Percentiles rank a stretch among this genome's conserved stretches.
Evolutionary conservation across 1,139 yeast genomes (phyloP).

Genomic region (Geotrichum histeridarum): DNA sequence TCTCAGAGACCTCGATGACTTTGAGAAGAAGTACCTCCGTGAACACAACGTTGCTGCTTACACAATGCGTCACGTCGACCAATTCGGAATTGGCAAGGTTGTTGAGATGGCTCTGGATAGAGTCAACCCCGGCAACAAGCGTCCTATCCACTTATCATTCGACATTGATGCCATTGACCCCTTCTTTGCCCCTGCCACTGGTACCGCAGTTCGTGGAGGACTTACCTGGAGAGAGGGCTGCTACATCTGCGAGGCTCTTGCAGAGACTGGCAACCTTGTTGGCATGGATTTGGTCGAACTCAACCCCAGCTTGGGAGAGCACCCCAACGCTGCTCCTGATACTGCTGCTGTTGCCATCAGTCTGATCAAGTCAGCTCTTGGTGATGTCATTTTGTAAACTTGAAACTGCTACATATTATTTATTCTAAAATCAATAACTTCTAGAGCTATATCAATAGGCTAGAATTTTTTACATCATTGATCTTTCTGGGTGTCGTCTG

Average conservation of each 20-base stretch:
- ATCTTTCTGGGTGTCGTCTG: no score
- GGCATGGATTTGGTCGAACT: slow-evolving; percentile 92
- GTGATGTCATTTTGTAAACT: slow-evolving; percentile 53
- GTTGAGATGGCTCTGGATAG: slow-evolving; percentile 84
- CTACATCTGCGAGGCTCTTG: slow-evolving; percentile 85
- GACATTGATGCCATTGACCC: slow-evolving; percentile 98
- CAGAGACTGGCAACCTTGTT: slow-evolving; percentile 80
- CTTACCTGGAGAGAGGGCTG: slow-evolving; percentile 90
- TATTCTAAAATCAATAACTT: no score
- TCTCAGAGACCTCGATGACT: slow-evolving; percentile 84
- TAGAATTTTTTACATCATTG: no score
- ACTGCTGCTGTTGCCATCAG: slow-evolving; percentile 90
- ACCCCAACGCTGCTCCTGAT: slow-evolving; percentile 69
- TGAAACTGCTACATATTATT: no score
- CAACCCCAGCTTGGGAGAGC: slow-evolving; percentile 82
- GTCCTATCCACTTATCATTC: slow-evolving; percentile 84
- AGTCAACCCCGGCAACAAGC: slow-evolving; percentile 66
- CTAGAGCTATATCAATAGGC: no score
- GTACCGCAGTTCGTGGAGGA: slow-evolving; percentile 97
- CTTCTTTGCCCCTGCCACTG: slow-evolving; percentile 90
- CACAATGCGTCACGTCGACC: slow-evolving; percentile 94
- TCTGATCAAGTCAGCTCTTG: slow-evolving; percentile 87
- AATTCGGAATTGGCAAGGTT: slow-evolving; percentile 86
- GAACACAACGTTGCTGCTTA: slow-evolving; percentile 76
- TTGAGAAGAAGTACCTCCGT: slow-evolving; percentile 69